A percentile compares a stretch with the other conserved stretches of the same genome.
Conservation (phyloP, 2,329 filamentous ascomycete genomes). For the Verticillium klebahnii region DNA sequence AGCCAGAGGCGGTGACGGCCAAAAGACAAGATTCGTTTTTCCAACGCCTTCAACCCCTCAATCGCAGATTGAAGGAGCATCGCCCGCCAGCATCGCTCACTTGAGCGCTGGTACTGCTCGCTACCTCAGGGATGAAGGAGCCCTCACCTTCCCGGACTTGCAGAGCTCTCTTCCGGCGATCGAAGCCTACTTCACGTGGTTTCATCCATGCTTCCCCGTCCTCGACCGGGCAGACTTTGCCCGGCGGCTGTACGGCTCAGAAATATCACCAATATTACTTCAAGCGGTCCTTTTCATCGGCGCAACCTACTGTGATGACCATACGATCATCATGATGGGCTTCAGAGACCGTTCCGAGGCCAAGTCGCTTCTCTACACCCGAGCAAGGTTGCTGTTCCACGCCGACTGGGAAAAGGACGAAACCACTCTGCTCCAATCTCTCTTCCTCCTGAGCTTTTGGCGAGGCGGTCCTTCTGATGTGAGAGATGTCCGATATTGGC, state of each 20-base stretch:
- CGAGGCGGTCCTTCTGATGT: constrained; percentile 42
- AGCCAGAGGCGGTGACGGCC: background rate
- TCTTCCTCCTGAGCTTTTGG: constrained; percentile 54
- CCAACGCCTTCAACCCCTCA: constrained; percentile 10
- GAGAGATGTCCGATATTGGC: constrained; percentile 45
- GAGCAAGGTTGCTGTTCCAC: constrained; percentile 45
- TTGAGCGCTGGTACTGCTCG: constrained; percentile 14
- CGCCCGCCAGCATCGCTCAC: constrained; percentile 6
- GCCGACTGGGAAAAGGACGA: constrained; percentile 48
- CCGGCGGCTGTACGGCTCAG: constrained; percentile 29
- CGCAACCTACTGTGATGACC: constrained; percentile 46
- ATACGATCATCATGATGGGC: constrained; percentile 36
- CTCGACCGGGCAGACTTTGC: constrained; percentile 41
- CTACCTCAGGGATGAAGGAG: constrained; percentile 15
- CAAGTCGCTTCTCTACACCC: constrained; percentile 44
- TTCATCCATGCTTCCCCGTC: constrained; percentile 52
- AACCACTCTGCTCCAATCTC: constrained; percentile 41
- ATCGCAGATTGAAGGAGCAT: constrained; percentile 3
- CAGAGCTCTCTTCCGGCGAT: constrained; percentile 21
- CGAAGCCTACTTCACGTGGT: constrained; percentile 50
- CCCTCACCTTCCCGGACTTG: constrained; percentile 13
- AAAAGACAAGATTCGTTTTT: constrained; percentile 13
- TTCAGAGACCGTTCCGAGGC: constrained; percentile 43
- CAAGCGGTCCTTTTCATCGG: constrained; percentile 52
- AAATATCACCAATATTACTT: constrained; percentile 43